Percentiles rank a stretch among this genome's conserved stretches.
Conservation (phyloP, 305 asterid species). For the Rubia peregrina region DNA sequence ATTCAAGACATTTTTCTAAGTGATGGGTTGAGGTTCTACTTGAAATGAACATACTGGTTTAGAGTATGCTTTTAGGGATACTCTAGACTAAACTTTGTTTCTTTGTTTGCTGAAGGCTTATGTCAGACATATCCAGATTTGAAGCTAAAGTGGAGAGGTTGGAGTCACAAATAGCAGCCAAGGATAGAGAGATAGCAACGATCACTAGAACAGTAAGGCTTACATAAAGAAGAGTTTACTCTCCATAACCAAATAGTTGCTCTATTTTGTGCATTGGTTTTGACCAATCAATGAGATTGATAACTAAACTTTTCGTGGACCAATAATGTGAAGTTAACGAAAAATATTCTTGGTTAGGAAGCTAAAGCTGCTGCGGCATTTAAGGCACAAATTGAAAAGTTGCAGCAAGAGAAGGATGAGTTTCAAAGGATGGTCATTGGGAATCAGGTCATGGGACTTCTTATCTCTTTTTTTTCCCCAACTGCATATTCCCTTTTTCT, state of each 20-base stretch:
- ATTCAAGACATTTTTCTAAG: neutral
- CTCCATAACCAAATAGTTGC: neutral
- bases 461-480: neutral
- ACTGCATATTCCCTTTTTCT: neutral
- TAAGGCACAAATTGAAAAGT: slow-evolving; percentile 81
- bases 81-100: slow-evolving; percentile 11
- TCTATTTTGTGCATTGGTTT: neutral
- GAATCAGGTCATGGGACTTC: slow-evolving; percentile 58
- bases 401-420: slow-evolving; percentile 96
- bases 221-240: neutral
- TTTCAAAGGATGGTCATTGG: slow-evolving; percentile 97
- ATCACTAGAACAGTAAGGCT: slow-evolving; percentile 74
- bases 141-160: slow-evolving; percentile 95
- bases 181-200: slow-evolving; percentile 94
- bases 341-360: slow-evolving; percentile 40
- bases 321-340: neutral
- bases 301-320: neutral
- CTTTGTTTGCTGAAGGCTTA: slow-evolving; percentile 43
- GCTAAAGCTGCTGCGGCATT: slow-evolving; percentile 80
- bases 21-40: neutral
- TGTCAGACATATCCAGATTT: slow-evolving; percentile 90
- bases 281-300: neutral
- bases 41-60: neutral
- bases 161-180: slow-evolving; percentile 61
- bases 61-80: neutral